These are phyloP conservation scores for Beauveria sp. DNA, from an alignment of 2,329 filamentous ascomycete species.

Conservation along the genomic window DNA sequence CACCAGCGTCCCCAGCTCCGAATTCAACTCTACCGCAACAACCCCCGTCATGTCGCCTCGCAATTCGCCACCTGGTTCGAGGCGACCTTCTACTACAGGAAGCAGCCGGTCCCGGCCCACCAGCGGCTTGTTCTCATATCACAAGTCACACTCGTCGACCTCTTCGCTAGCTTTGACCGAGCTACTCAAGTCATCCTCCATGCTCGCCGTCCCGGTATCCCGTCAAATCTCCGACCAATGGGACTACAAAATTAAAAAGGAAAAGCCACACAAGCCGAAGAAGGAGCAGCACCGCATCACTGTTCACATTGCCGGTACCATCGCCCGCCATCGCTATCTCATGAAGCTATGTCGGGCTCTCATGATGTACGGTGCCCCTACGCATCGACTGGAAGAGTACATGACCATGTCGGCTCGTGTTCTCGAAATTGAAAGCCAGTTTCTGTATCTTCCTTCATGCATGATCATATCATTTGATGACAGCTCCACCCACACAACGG, in stretches of 20 bases:
- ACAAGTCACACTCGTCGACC: constrained; percentile 32
- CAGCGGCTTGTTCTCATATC: constrained; percentile 33
- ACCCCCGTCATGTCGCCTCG: constrained; percentile 35
- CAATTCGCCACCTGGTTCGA: constrained; percentile 32
- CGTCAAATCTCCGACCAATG: constrained; percentile 37
- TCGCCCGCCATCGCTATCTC: constrained; percentile 75
- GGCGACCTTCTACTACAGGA: constrained; percentile 30
- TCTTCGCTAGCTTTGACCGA: constrained; percentile 42
- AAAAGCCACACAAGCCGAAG: constrained; percentile 28
- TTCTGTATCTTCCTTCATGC: constrained; percentile 81
- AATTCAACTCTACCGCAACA: constrained; percentile 27
- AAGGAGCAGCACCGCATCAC: constrained; percentile 40
- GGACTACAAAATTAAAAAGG: constrained; percentile 35
- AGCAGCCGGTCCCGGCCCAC: constrained; percentile 26
- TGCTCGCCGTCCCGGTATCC: constrained; percentile 40
- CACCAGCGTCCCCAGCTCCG: constrained; percentile 29
- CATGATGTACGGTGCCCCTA: constrained; percentile 87
- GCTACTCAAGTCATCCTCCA: constrained; percentile 47
- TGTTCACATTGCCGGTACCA: constrained; percentile 56
- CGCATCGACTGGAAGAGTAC: constrained; percentile 86
- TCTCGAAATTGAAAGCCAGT: constrained; percentile 81
- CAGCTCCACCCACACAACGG: constrained; percentile 63
- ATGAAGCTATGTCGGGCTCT: constrained; percentile 76
- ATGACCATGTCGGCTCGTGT: constrained; percentile 86
- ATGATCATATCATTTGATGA: constrained; percentile 95